phyloP scores from a whole-genome alignment of 2,329 filamentous ascomycete genomes.

The Hirsutella rhossiliensis region DNA sequence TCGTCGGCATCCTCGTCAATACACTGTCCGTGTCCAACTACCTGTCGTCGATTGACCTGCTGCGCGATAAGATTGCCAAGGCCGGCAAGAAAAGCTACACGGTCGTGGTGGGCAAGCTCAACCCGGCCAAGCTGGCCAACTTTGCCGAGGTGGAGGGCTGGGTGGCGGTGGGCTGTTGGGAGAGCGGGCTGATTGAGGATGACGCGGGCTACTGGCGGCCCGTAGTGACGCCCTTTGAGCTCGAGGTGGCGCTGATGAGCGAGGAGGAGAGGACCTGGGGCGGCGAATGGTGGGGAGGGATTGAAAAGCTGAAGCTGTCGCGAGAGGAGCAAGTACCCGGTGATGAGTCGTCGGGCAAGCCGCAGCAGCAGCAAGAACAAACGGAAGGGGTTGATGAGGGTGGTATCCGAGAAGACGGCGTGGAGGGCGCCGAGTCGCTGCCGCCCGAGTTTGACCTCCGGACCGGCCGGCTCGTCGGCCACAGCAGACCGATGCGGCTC shows the following conservation, averaged over 20 bases:
- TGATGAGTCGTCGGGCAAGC: slow-evolving; percentile 11
- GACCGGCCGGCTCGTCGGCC: slow-evolving; percentile 71
- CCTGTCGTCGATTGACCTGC: slow-evolving; percentile 62
- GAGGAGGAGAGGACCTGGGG: slow-evolving; percentile 76
- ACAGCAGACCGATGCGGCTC: slow-evolving; percentile 61
- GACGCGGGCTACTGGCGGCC: slow-evolving; percentile 73
- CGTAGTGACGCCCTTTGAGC: slow-evolving; percentile 89
- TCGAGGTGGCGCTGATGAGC: slow-evolving; percentile 62
- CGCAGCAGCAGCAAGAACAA: slow-evolving; percentile 2
- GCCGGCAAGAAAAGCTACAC: slow-evolving; percentile 94
- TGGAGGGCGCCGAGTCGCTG: slow-evolving; percentile 58
- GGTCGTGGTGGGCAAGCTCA: slow-evolving; percentile 92
- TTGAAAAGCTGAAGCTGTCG: slow-evolving; percentile 48
- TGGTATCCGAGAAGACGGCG: slow-evolving; percentile 25
- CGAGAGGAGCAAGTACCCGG: slow-evolving; percentile 18
- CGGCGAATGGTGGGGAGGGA: slow-evolving; percentile 79
- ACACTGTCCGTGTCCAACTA: slow-evolving; percentile 90
- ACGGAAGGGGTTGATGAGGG: slow-evolving; percentile 12
- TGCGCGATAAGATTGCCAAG: slow-evolving; percentile 59
- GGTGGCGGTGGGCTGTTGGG: slow-evolving; percentile 98
- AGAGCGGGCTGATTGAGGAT: slow-evolving; percentile 83
- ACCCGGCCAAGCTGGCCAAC: slow-evolving; percentile 90
- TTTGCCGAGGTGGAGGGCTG: slow-evolving; percentile 92
- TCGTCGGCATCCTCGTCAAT: slow-evolving; percentile 92
- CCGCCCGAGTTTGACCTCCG: slow-evolving; percentile 87